Conservation (phyloP, 2,329 filamentous ascomycete species). For the Cladophialophora immunda region DNA sequence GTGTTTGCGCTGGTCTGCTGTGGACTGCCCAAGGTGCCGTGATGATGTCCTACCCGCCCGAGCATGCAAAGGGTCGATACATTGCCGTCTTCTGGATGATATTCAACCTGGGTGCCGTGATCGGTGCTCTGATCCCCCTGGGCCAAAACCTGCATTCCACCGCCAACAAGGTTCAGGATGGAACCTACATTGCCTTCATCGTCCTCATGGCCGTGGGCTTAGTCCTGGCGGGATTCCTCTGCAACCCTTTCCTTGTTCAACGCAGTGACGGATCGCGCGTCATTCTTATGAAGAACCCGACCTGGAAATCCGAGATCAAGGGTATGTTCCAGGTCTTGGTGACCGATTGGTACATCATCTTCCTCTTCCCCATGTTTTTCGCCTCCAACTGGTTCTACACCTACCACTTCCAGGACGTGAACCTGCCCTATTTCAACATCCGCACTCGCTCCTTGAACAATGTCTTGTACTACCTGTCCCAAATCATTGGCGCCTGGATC, state of each 20-base stretch:
- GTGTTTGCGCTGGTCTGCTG: slow-evolving; percentile 50
- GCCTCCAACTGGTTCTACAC: slow-evolving; percentile 82
- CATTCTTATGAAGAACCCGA: slow-evolving; percentile 90
- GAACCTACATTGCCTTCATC: slow-evolving; percentile 88
- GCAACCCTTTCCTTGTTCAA: slow-evolving; percentile 73
- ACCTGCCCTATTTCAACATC: slow-evolving; percentile 74
- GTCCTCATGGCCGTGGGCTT: slow-evolving; percentile 81
- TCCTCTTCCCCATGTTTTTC: slow-evolving; percentile 84
- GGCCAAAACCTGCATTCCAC: slow-evolving; percentile 55
- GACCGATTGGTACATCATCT: slow-evolving; percentile 75
- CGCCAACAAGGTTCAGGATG: slow-evolving; percentile 63
- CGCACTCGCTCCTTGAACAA: slow-evolving; percentile 80
- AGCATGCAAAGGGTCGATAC: slow-evolving; percentile 79
- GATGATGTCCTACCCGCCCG: slow-evolving; percentile 77
- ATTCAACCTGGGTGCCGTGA: slow-evolving; percentile 84
- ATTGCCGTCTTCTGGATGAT: slow-evolving; percentile 90
- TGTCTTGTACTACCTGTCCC: slow-evolving; percentile 79
- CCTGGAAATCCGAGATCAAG: slow-evolving; percentile 79
- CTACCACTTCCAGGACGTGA: slow-evolving; percentile 80
- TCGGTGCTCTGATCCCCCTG: slow-evolving; percentile 69
- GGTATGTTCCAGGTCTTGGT: slow-evolving; percentile 78
- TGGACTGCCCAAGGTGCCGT: slow-evolving; percentile 53
- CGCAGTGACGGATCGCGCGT: slow-evolving; percentile 80
- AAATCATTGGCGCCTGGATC: slow-evolving; percentile 77
- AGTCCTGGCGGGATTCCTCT: slow-evolving; percentile 68